Evolutionary conservation across 106 monocot species (phyloP).

Genomic region (Allium cepa): DNA sequence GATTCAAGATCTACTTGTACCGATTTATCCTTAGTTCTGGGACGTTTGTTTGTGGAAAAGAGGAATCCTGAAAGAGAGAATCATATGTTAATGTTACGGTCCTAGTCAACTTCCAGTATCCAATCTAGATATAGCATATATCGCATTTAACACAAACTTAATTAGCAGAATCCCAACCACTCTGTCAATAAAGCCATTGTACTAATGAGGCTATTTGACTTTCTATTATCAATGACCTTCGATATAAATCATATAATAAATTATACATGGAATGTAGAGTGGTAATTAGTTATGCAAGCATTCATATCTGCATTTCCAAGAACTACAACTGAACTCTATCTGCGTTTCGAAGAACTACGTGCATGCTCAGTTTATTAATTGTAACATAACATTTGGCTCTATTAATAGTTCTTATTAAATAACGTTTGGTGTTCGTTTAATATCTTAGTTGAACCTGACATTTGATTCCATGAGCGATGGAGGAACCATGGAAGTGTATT

Average conservation of each 20-base stretch:
- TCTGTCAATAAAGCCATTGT: neutral
- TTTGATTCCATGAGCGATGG: too few species aligned
- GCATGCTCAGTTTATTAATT: too few species aligned
- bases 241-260: neutral
- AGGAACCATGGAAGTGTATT: too few species aligned
- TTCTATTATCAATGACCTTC: neutral
- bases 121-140: neutral
- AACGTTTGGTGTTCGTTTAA: too few species aligned
- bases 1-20: slow-evolving; percentile 22
- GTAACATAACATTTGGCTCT: too few species aligned
- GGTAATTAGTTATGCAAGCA: too few species aligned
- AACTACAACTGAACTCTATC: too few species aligned
- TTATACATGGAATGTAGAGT: too few species aligned
- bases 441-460: too few species aligned
- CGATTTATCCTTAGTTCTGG: slow-evolving; percentile 81
- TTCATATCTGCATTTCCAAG: too few species aligned
- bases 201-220: neutral
- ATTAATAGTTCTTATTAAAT: too few species aligned
- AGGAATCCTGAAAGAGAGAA: slow-evolving; percentile 51
- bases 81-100: neutral
- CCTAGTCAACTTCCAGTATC: neutral
- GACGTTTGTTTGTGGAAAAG: slow-evolving; percentile 91
- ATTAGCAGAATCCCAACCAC: neutral
- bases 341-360: too few species aligned
- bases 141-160: neutral